Conservation (phyloP, 2,329 filamentous ascomycete species). For the Triangularia verruculosa region DNA sequence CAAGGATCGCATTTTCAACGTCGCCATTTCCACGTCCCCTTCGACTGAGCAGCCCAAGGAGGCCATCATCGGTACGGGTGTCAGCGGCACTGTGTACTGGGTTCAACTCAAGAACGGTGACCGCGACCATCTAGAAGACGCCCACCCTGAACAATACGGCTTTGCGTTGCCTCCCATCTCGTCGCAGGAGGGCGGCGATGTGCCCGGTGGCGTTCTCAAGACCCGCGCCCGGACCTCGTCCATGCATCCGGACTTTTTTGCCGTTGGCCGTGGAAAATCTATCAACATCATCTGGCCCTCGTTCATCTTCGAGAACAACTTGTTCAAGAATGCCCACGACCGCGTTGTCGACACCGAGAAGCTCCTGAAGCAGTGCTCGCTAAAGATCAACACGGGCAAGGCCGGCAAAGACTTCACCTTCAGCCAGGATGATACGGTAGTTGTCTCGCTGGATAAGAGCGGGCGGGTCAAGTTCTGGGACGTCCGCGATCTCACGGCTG, state of each 20-base stretch:
- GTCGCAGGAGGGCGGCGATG: conserved; percentile 76
- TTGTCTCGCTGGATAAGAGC: conserved; percentile 95
- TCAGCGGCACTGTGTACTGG: conserved; percentile 98
- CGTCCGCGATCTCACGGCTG: conserved; percentile 70
- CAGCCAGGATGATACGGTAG: conserved; percentile 91
- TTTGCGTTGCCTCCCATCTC: conserved; percentile 86
- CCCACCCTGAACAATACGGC: conserved; percentile 77
- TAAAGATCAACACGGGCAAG: conserved; percentile 96
- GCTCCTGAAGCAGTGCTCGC: conserved; percentile 78
- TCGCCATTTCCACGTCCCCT: conserved; percentile 72
- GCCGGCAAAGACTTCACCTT: conserved; percentile 98
- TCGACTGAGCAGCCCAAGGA: conserved; percentile 64
- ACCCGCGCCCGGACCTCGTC: conserved; percentile 89
- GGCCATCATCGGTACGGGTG: conserved; percentile 84
- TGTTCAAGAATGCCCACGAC: conserved; percentile 62
- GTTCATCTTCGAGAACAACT: conserved; percentile 59
- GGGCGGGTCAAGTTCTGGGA: conserved; percentile 98
- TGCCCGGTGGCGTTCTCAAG: conserved; percentile 89
- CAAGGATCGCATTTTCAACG: conserved; percentile 92
- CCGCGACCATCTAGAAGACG: conserved; percentile 75
- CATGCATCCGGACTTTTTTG: conserved; percentile 88
- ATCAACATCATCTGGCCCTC: conserved; percentile 83
- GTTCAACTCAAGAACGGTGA: conserved; percentile 72
- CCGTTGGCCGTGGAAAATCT: conserved; percentile 90
- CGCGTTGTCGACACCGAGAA: conserved; percentile 80